Base-by-base conservation (phyloP, 768 basidiomycete species). In the Trametes punicea region DNA sequence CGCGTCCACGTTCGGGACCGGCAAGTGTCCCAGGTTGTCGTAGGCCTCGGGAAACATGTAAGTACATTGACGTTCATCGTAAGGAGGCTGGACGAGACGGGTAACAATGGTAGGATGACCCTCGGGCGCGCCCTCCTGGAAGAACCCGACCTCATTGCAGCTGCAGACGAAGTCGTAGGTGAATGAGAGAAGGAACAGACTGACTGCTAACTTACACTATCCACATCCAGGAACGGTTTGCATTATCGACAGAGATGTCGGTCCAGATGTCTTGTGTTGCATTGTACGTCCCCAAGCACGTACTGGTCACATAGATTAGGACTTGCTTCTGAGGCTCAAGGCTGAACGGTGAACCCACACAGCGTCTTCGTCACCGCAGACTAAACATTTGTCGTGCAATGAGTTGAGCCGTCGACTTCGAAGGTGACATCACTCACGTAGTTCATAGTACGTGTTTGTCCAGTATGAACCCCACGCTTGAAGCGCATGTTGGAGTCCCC, bases 41-140 rank as follows among this genome's bases (percentile, higher is more conserved):
- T 85, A 88, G 9, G 78, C 80, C 3, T 74, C 73, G 1, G 84
- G 80, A 73, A 87, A 88, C 80, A 82, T 81, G 56, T 79, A 73
- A 54, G 79, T 79, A 68, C 87, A 88, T 79, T 83, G 84, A n/a
- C 87, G 77, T 84, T 83, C 67, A 61, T 84, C 83, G 62, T 83
- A 84, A 15, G 64, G 33, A 0, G 81, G 81, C 58, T 81, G 77
- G 21, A 84, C 70, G 3, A 84, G 73, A 7, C 82, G 75, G 2
- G 80, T 76, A 18, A 84, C 82, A 41, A 85, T 65, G n/a, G 77
- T 72, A 2, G 77, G 74, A 42, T 70, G 65, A 23, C 61, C 67
- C 6, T 29, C 11, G 1, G 77, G 77, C 3, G 77, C 75, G 29
- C 75, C 70, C 5, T 67, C 71, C 56, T 70, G 70, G 59, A 65